Evolutionary conservation across 345 rosid species (phyloP), one percentile per base, ranked within the genome.

Genomic region (Geranium brycei): DNA sequence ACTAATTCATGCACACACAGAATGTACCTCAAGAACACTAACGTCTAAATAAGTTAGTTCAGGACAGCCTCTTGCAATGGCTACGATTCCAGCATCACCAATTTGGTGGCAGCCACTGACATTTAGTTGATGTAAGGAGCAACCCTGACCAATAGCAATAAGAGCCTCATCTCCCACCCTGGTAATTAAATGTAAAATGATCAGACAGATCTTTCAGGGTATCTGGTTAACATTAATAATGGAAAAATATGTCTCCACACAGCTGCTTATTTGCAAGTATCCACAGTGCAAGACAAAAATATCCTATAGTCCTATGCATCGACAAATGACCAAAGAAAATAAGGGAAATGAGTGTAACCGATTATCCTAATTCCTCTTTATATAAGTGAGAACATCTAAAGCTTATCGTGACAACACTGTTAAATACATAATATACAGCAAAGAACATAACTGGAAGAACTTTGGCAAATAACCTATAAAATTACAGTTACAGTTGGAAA

Each of bases 111-210:
- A 91, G 69, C 96, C 98, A 69, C 91, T 85, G 47, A 91, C 89
- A 64, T 91, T 87, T 58, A 91, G 80, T 73, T 80, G 78, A 62
- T 83, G 76, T 72, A 91, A 78, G 66, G 85, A 80, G 79, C 95
- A 89, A 58, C 96, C 95, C 65, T 78, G 69, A 19, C 91, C 91
- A 17, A 91, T 69, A 74, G 98, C 82, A 28, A 80, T 71, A 59
- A 91, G 87, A 62, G 87, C 95, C 65, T 81, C 85, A 68, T 91
- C 86, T 60, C 95, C 89, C 62, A 91, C 95, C 86, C 96, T 91
- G 64, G 17, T 16, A 58, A 57, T 47, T 47, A 47, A 47, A 47
- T 13, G 15, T 13, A 47, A 47, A 47, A 47, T 13, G 15, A 47
- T 47, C 53, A 47, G 15, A 47, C 14, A 47, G 53, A 47, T 47